Evolutionary conservation across 495 filamentous ascomycete species (phyloP).

Genomic region (Podospora australis): DNA sequence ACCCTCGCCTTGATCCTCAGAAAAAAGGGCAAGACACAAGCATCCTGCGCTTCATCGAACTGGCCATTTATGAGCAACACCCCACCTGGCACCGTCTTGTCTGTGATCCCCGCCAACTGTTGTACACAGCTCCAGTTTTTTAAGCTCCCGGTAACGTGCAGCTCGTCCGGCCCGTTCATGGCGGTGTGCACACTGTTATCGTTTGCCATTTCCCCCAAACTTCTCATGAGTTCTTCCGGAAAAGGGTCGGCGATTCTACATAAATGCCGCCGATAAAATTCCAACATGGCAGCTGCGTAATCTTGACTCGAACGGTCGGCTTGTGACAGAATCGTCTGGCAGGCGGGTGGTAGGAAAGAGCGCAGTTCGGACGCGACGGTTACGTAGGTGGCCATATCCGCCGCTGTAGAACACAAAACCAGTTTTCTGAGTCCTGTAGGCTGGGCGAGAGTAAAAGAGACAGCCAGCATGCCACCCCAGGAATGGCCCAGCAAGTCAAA

Average conservation of each 20-base stretch:
- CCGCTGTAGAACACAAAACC: slow-evolving; percentile 18
- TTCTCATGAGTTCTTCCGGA: slow-evolving; percentile 24
- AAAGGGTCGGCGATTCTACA: slow-evolving; percentile 31
- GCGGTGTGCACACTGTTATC: slow-evolving; percentile 39
- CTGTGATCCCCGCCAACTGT: slow-evolving; percentile 30
- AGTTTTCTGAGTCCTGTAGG: slow-evolving; percentile 14
- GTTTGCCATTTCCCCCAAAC: slow-evolving; percentile 26
- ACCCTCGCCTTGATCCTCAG: slow-evolving; percentile 31
- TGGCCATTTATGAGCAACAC: slow-evolving; percentile 41
- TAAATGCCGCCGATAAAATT: slow-evolving; percentile 37
- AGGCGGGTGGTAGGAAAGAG: slow-evolving; percentile 11
- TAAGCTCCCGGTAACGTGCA: slow-evolving; percentile 29
- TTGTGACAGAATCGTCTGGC: slow-evolving; percentile 12
- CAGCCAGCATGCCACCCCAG: slow-evolving; percentile 49
- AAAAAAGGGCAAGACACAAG: slow-evolving; percentile 39
- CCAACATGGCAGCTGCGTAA: slow-evolving; percentile 38
- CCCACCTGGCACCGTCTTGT: slow-evolving; percentile 26
- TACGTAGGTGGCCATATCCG: slow-evolving; percentile 20
- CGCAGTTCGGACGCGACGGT: slow-evolving; percentile 9
- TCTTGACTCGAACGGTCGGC: slow-evolving; percentile 18
- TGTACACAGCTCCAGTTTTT: slow-evolving; percentile 27
- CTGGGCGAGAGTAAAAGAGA: slow-evolving; percentile 22
- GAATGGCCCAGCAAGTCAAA: slow-evolving; percentile 43
- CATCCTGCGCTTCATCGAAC: slow-evolving; percentile 45
- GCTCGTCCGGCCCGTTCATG: slow-evolving; percentile 41